These are phyloP conservation scores for Podospora tetraspora DNA, from an alignment of 495 filamentous ascomycete genomes.

Conservation along the genomic window DNA sequence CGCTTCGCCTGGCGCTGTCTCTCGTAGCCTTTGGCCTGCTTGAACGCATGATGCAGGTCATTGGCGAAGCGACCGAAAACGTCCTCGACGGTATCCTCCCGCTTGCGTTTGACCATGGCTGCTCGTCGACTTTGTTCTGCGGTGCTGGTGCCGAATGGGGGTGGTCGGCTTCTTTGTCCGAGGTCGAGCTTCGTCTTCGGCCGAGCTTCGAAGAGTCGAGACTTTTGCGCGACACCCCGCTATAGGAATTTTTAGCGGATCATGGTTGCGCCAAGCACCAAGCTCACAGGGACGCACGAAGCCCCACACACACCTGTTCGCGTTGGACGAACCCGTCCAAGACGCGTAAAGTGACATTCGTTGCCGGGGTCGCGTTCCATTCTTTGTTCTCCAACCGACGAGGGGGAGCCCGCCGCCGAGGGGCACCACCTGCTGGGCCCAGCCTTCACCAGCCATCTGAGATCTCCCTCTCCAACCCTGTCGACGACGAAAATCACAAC, in stretches of 20 bases:
- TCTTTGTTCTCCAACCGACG: constrained; percentile 9
- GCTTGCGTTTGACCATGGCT: constrained; percentile 46
- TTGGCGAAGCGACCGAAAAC: constrained; percentile 55
- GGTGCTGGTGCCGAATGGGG: constrained; percentile 22
- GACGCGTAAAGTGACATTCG: constrained; percentile 18
- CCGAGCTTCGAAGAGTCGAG: not conserved
- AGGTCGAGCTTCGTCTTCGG: not conserved
- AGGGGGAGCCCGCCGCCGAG: not conserved
- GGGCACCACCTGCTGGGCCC: not conserved
- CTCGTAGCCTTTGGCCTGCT: constrained; percentile 80
- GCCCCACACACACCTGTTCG: constrained; percentile 4
- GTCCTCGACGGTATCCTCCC: constrained; percentile 40
- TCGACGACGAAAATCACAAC: not conserved
- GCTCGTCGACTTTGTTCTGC: not conserved
- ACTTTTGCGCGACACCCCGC: constrained; percentile 12
- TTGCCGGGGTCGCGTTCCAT: not conserved
- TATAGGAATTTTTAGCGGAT: constrained; percentile 21
- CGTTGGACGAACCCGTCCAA: constrained; percentile 4
- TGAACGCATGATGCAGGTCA: constrained; percentile 62
- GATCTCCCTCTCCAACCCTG: not conserved
- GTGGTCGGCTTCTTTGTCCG: not conserved
- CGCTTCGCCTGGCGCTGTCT: constrained; percentile 79
- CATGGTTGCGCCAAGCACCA: not conserved
- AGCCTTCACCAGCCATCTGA: not conserved
- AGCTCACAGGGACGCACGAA: not conserved